Percentiles rank a stretch among this genome's conserved stretches.
phyloP scores from a whole-genome alignment of 257 asterid species.

The Vinca minor region DNA sequence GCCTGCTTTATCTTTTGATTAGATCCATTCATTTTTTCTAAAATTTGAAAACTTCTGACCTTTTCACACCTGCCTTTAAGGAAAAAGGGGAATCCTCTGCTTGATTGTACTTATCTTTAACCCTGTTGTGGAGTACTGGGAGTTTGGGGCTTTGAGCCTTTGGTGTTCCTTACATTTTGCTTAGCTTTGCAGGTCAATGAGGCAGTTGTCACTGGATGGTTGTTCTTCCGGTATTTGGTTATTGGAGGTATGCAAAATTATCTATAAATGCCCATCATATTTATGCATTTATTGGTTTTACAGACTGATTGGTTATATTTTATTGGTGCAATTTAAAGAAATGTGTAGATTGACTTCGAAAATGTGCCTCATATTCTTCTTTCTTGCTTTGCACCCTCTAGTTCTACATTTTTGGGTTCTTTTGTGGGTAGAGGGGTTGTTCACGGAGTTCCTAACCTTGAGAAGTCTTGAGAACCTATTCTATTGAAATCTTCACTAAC shows the following conservation, averaged over 20 bases:
- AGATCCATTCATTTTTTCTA: not conserved
- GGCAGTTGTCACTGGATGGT: conserved; percentile 94
- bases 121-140: not conserved
- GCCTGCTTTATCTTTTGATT: not conserved
- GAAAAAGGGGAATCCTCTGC: not conserved
- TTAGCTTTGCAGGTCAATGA: conserved; percentile 63
- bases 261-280: not conserved
- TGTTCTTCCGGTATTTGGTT: conserved; percentile 91
- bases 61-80: too few relatives aligned
- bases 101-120: too few relatives aligned
- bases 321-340: not conserved
- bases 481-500: too few relatives aligned
- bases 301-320: not conserved
- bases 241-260: conserved; percentile 74
- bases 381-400: conserved; percentile 5
- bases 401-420: too few relatives aligned
- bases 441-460: too few relatives aligned
- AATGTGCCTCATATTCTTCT: not conserved
- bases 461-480: too few relatives aligned
- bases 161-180: not conserved
- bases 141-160: too few relatives aligned
- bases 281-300: not conserved
- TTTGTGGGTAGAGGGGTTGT: too few relatives aligned
- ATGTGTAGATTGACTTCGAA: not conserved
- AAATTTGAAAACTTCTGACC: too few relatives aligned